Evolutionary conservation across 2,329 filamentous ascomycete genomes (phyloP), one percentile per base, ranked within the genome.

Genomic region (Rutstroemia sp.): DNA sequence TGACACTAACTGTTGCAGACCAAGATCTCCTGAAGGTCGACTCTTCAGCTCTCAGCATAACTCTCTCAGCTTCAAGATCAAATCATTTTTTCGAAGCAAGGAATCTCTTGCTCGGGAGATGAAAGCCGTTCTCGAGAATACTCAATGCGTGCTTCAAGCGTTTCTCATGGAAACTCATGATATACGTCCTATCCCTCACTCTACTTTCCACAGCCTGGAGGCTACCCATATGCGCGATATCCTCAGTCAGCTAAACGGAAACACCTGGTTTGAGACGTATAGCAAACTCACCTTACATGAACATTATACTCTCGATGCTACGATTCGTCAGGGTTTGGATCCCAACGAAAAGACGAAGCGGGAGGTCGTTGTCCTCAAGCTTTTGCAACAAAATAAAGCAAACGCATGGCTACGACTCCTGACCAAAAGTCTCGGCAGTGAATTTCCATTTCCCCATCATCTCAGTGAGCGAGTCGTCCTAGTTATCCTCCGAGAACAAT

Each of bases 171-270:
- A 62, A 44, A 34, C 37, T 4, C n/a, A 45, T 12, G 41, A 45
- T n/a, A n/a, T 49, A 4, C 54, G 59, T 16, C 46, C 52, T 21
- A 56, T 68, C 16, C 66, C 65, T 2, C 65, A 68, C 41, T 67
- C 65, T 3, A 58, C 59, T 1, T 66, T 68, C 34, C 65, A 68
- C 54, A 62, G 62, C 34, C 49, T 68, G 1, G 65, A 68, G 56
- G 47, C 58, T 14, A 66, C 66, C 2, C 66, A 68, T 23, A 64
- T 66, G 58, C 57, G 60, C 7, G 65, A 63, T 7, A 67, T 68
- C 25, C 52, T 68, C 5, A 59, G 59, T 12, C 65, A 68, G 39
- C 51, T 67, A 37, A 62, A 62, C 18, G 52, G 61, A 44, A 56
- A 63, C 39, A 56, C 46, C 7, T 68, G 66, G 66, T 66, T 65